Percentiles rank a stretch among this genome's conserved stretches.
These are phyloP conservation scores for Flaveria linearis DNA, from an alignment of 129 eudicot species.

Conservation along the genomic window DNA sequence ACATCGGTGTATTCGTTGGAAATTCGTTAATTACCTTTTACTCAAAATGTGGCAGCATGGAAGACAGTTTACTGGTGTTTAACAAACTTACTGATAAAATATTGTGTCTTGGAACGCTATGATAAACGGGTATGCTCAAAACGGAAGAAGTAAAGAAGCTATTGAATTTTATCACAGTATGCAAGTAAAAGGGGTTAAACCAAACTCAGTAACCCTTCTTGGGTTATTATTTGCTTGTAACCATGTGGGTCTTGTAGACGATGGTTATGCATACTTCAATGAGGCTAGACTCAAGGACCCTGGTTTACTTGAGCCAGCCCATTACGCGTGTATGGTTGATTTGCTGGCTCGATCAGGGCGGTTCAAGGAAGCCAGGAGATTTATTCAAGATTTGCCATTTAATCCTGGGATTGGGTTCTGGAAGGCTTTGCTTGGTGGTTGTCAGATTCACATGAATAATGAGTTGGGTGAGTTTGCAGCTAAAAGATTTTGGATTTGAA, in stretches of 20 bases:
- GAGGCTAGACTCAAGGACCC: constrained; percentile 45
- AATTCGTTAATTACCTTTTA: constrained; percentile 72
- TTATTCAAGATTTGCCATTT: constrained; percentile 64
- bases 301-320: constrained; percentile 53
- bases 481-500: constrained; percentile 59
- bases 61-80: constrained; percentile 57
- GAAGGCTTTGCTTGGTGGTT: constrained; percentile 82
- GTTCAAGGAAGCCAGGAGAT: constrained; percentile 60
- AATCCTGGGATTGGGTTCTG: constrained; percentile 79
- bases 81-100: constrained; percentile 44
- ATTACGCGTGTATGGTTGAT: constrained; percentile 78
- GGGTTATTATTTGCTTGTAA: constrained; percentile 65
- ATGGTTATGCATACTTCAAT: constrained; percentile 53
- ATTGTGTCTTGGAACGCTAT: constrained; percentile 77
- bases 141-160: constrained; percentile 60
- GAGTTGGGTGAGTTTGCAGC: constrained; percentile 60
- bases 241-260: constrained; percentile 62
- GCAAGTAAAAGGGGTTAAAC: constrained; percentile 39
- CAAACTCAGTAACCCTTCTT: constrained; percentile 69
- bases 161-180: constrained; percentile 36
- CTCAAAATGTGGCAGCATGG: constrained; percentile 85
- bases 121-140: constrained; percentile 66
- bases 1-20: constrained; percentile 43
- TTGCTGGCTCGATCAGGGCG: constrained; percentile 69
- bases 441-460: constrained; percentile 64